Conservation (phyloP, 139 green algal species). For the Tetradesmus obliquus region DNA sequence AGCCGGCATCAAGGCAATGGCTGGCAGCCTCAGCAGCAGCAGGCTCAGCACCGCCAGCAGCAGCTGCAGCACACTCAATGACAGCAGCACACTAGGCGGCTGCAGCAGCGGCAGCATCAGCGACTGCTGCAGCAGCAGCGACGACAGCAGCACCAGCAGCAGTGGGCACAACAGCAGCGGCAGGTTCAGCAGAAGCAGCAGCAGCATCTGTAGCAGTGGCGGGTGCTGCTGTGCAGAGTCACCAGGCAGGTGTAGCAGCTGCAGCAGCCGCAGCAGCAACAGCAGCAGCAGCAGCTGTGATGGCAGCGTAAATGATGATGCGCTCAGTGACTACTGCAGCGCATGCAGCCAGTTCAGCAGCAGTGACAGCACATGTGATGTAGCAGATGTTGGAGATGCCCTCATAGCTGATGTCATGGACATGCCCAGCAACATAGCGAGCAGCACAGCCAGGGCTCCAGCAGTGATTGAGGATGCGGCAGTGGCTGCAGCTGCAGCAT, state of each 20-base stretch:
- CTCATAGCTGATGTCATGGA: background rate
- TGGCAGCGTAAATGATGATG: background rate
- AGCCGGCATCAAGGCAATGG: background rate
- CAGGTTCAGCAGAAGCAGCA: background rate
- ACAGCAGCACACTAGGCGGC: background rate
- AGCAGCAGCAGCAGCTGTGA: background rate
- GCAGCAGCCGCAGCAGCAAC: background rate
- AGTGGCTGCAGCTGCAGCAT: background rate
- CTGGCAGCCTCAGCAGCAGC: background rate
- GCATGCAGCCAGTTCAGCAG: background rate
- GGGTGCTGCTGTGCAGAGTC: too few relatives aligned
- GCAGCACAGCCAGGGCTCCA: background rate
- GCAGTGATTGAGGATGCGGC: background rate
- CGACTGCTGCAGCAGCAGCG: background rate
- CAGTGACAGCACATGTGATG: background rate
- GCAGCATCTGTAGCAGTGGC: background rate
- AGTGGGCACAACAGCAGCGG: background rate
- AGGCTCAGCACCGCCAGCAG: slow-evolving; percentile 16
- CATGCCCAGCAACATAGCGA: background rate
- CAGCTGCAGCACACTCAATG: slow-evolving; percentile 21
- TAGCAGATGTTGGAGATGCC: background rate
- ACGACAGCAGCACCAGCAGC: background rate
- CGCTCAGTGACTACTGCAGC: background rate
- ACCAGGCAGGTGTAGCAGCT: background rate
- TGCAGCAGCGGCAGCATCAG: slow-evolving; percentile 4